Percentiles rank a stretch among this genome's conserved stretches.
Conservation (phyloP, 805 yeast genomes). For the Cyberlindnera nakhonratchasimensis region DNA sequence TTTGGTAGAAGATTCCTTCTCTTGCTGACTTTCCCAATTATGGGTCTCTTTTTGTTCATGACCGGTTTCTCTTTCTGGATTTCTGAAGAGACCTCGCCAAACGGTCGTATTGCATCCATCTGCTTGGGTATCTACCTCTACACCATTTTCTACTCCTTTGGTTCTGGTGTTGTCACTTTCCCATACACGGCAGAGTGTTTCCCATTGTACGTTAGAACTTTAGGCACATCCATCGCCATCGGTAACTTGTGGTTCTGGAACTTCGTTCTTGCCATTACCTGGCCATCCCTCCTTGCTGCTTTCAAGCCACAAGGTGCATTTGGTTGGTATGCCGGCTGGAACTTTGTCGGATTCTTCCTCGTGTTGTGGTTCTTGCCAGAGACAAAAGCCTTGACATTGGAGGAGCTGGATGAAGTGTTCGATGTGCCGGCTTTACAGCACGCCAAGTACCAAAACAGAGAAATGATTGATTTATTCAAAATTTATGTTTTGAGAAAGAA, state of each 20-base stretch:
- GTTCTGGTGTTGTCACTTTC: conserved; percentile 89
- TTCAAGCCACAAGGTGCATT: conserved; percentile 83
- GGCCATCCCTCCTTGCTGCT: conserved; percentile 68
- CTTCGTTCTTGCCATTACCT: conserved; percentile 65
- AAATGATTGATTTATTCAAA: conserved; percentile 42
- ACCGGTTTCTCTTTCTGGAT: conserved; percentile 76
- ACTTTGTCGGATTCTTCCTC: conserved; percentile 62
- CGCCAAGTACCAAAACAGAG: conserved; percentile 44
- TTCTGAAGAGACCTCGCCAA: conserved; percentile 35
- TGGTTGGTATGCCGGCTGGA: conserved; percentile 88
- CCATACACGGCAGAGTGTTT: conserved; percentile 84
- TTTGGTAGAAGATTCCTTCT: conserved; percentile 68
- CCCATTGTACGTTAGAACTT: conserved; percentile 73
- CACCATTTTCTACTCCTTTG: conserved; percentile 72
- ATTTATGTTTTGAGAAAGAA: conserved; percentile 44
- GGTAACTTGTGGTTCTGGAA: conserved; percentile 75
- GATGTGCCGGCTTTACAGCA: conserved; percentile 55
- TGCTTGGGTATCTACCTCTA: conserved; percentile 72
- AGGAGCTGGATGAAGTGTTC: conserved; percentile 69
- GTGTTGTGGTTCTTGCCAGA: conserved; percentile 71
- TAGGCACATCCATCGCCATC: conserved; percentile 78
- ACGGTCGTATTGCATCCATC: conserved; percentile 64
- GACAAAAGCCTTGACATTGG: conserved; percentile 62
- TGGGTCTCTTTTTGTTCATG: conserved; percentile 56
- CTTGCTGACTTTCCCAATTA: conserved; percentile 58